A percentile compares a stretch with the other conserved stretches of the same genome.
Conservation (phyloP, 2,329 filamentous ascomycete genomes). For the Trichoderma sp. region DNA sequence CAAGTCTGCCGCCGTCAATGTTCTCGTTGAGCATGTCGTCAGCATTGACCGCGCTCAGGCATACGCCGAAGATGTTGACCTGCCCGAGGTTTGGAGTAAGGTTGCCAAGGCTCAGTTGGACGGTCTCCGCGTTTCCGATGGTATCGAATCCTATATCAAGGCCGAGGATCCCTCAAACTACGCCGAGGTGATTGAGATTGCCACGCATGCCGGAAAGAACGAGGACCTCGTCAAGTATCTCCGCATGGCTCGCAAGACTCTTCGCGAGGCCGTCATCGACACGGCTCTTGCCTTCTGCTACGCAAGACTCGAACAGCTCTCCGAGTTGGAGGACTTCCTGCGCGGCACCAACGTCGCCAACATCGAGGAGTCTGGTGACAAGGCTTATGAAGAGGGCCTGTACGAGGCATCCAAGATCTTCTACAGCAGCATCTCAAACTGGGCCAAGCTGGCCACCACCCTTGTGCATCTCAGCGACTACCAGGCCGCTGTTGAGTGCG, state of each 20-base stretch:
- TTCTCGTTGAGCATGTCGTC: constrained; percentile 93
- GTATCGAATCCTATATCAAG: constrained; percentile 96
- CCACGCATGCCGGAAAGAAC: constrained; percentile 93
- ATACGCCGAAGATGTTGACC: constrained; percentile 90
- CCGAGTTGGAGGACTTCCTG: constrained; percentile 94
- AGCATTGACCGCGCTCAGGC: constrained; percentile 96
- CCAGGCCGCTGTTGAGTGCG: constrained; percentile 95
- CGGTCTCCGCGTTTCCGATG: constrained; percentile 85
- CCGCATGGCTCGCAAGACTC: constrained; percentile 94
- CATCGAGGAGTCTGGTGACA: constrained; percentile 94
- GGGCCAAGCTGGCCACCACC: constrained; percentile 97
- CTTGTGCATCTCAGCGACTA: constrained; percentile 97
- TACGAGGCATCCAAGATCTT: constrained; percentile 99
- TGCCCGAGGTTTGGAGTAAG: constrained; percentile 96
- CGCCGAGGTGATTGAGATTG: constrained; percentile 92
- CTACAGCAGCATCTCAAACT: constrained; percentile 97
- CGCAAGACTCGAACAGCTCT: constrained; percentile 84
- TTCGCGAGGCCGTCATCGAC: constrained; percentile 89
- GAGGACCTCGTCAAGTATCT: constrained; percentile 96
- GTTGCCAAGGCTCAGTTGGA: constrained; percentile 98
- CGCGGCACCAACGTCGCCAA: constrained; percentile 91
- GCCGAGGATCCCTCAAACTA: constrained; percentile 92
- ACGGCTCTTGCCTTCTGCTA: constrained; percentile 92
- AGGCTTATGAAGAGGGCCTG: constrained; percentile 90
- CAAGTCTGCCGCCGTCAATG: constrained; percentile 80